phyloP scores from a whole-genome alignment of 2,329 filamentous ascomycete genomes.

The Aplosporella prunicola region DNA sequence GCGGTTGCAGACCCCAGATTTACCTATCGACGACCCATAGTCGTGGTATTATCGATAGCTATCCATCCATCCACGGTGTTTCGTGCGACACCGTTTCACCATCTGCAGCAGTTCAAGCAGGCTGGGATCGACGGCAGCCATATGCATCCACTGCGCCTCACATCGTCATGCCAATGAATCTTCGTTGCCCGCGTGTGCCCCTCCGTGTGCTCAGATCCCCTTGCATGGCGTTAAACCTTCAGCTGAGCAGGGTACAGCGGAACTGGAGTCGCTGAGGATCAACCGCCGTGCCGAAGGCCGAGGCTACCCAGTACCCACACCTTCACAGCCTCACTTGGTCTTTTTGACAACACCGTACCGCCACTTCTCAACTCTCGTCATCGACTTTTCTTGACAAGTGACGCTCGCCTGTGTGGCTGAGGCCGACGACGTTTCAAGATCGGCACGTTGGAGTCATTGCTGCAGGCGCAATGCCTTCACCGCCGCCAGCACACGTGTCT shows the following conservation, averaged over 20 bases:
- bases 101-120: too few relatives aligned
- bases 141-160: conserved; percentile 10
- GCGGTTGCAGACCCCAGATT: conserved; percentile 3
- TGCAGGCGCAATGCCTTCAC: conserved; percentile 7
- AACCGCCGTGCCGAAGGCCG: conserved; percentile 7
- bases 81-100: conserved; percentile 10
- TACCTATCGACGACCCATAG: conserved; percentile 8
- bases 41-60: conserved; percentile 9
- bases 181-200: not conserved
- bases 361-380: not conserved
- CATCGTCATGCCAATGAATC: conserved; percentile 8
- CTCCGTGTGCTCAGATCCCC: too few relatives aligned
- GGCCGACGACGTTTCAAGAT: conserved; percentile 9
- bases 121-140: conserved; percentile 8
- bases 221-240: too few relatives aligned
- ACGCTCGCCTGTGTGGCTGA: conserved; percentile 4
- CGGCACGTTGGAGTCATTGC: conserved; percentile 5
- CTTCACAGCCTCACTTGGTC: not conserved
- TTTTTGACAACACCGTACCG: not conserved
- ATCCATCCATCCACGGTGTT: conserved; percentile 8
- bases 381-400: not conserved
- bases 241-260: too few relatives aligned
- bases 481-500: conserved; percentile 8
- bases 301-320: conserved; percentile 3
- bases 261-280: too few relatives aligned